Conservation (phyloP, 169 alveolate genomes). For the Plasmodium reichenowi region DNA sequence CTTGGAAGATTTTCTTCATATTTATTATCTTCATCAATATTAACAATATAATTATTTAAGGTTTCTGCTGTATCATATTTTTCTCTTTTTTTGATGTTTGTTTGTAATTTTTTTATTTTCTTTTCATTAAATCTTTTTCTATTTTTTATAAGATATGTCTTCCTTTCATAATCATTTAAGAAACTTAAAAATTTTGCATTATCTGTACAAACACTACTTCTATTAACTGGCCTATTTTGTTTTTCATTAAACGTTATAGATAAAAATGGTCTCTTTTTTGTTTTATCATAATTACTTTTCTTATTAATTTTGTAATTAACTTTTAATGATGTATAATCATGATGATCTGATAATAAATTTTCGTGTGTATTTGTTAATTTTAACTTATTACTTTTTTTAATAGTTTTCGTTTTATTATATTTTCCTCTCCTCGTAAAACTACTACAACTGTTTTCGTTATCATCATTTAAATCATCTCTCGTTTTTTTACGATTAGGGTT, state of each 20-base stretch:
- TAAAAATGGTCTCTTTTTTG: constrained; percentile 23
- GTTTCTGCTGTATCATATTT: constrained; percentile 23
- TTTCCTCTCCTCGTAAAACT: neutral
- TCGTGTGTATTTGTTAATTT: constrained; percentile 37
- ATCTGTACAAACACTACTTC: constrained; percentile 73
- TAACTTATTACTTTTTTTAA: constrained; percentile 37
- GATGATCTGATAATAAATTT: constrained; percentile 42
- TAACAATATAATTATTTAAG: constrained; percentile 36
- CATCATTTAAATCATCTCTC: constrained; percentile 9
- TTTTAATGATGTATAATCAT: constrained; percentile 42
- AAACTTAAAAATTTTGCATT: constrained; percentile 54
- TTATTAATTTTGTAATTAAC: constrained; percentile 72
- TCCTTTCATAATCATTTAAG: constrained; percentile 42
- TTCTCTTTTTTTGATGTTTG: constrained; percentile 38
- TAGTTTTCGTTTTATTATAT: constrained; percentile 7
- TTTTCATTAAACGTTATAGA: constrained; percentile 36
- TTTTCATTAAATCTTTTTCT: constrained; percentile 20
- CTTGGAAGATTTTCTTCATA: constrained; percentile 22
- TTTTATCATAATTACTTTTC: constrained; percentile 62
- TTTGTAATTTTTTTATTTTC: constrained; percentile 15
- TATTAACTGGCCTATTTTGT: constrained; percentile 15
- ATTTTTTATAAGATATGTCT: constrained; percentile 34
- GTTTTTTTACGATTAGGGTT: too few species aligned
- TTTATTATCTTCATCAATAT: constrained; percentile 41
- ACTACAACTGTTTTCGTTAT: constrained; percentile 2